A percentile compares a stretch with the other conserved stretches of the same genome.
These are phyloP conservation scores for Beverwykella pulmonaria DNA, from an alignment of 495 filamentous ascomycete genomes.

Conservation along the genomic window DNA sequence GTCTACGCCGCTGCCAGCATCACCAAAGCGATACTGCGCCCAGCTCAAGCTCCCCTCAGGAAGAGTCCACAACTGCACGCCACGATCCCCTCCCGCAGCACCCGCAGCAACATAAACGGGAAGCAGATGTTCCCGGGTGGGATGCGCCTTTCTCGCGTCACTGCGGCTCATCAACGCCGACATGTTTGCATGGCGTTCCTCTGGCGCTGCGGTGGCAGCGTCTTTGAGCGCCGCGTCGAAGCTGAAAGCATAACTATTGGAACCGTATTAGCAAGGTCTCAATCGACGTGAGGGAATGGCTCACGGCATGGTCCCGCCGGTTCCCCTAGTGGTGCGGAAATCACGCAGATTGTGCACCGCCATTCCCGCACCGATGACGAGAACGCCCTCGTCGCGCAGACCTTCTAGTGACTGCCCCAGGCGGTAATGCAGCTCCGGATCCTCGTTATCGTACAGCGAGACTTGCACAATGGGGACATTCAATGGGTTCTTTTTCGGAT, in stretches of 20 bases:
- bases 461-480: conserved; percentile 81
- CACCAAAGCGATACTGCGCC: conserved; percentile 43
- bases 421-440: conserved; percentile 69
- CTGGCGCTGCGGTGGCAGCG: conserved; percentile 59
- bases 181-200: conserved; percentile 64
- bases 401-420: conserved; percentile 69
- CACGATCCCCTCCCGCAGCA: conserved; percentile 37
- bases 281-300: neutral
- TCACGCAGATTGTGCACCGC: conserved; percentile 74
- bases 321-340: conserved; percentile 15
- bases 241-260: conserved; percentile 51
- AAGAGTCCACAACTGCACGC: conserved; percentile 38
- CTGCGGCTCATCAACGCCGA: conserved; percentile 59
- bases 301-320: conserved; percentile 20
- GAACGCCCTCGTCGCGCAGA: conserved; percentile 71
- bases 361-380: conserved; percentile 83
- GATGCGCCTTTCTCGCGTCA: conserved; percentile 78
- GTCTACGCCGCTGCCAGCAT: neutral
- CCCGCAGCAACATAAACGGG: conserved; percentile 68
- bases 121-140: conserved; percentile 77
- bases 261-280: neutral
- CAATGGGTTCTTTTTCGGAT: conserved; percentile 72
- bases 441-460: conserved; percentile 69
- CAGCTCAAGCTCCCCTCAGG: conserved; percentile 39
- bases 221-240: conserved; percentile 81